Base-by-base conservation (phyloP, 2,329 filamentous ascomycete species). In the Conoideocrella luteorostrata region DNA sequence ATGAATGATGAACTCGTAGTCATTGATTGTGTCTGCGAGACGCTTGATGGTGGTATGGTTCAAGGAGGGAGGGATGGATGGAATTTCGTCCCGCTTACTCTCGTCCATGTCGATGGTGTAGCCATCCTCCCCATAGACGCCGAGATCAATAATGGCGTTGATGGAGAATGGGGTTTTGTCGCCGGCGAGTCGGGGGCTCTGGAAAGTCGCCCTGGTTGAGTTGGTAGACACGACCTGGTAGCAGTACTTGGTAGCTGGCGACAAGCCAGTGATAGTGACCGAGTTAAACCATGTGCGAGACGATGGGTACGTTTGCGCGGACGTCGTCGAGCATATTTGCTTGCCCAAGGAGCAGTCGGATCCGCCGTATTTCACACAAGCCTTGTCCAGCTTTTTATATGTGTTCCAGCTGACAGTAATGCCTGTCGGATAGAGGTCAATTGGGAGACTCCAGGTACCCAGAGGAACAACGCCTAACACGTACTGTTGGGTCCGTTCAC, bases 31-130 rank as follows among this genome's bases (percentile, higher is more conserved):
- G 12, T 61, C 53, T 3, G 74, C 73, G 2, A 80, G 68, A 3
- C 68, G 67, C 13, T 64, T 66, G 45, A 80, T 80, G n/a, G 77
- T 80, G 3, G 73, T 75, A 60, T 79, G 75, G 52, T 79, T 76
- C 1, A 78, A 62, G 9, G 69, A 68, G 3, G 75, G 74, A 4
- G 73, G 57, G 30, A 80, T 59, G 5, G 48, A 48, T 0, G 74
- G 75, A 30, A 75, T 75, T 2, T 56, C 64, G 43, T 74, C 70
- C 28, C 69, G 62, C 55, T 76, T 77, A 10, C 60, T 56, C 39
- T 61, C 52, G 53, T 71, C 66, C 50, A 59, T 58, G 12, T 62
- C 21, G 39, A 73, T 54, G 18, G 55, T 57, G 42, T 45, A 56
- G 40, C 55, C 55, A 38, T 56, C 52, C 26, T 47, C 46, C 63